These are phyloP conservation scores for Nitzschia inconspicua DNA, from an alignment of 108 stramenopile genomes.

Conservation along the genomic window DNA sequence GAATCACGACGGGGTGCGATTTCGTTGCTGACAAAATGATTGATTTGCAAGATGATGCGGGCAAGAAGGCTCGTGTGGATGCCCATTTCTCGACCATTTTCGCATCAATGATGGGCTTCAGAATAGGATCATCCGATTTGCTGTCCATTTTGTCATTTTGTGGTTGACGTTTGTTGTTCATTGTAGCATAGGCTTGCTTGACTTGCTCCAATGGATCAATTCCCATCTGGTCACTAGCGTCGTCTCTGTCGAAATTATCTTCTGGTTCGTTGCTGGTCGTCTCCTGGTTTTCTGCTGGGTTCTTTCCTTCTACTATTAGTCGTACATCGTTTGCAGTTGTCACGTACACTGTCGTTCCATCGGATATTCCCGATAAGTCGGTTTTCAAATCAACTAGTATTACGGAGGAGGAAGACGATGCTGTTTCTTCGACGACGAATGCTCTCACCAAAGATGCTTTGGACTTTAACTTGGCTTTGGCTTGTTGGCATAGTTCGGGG, in stretches of 20 bases:
- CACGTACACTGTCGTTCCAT: conserved; percentile 47
- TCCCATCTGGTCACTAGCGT: conserved; percentile 2
- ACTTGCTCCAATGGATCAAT: conserved; percentile 46
- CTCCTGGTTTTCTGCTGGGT: background rate
- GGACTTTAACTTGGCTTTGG: conserved; percentile 44
- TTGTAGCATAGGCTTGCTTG: conserved; percentile 36
- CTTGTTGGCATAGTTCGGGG: conserved; percentile 30
- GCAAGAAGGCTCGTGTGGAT: conserved; percentile 31
- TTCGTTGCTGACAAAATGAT: conserved; percentile 37
- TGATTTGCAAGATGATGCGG: conserved; percentile 40
- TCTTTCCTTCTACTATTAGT: background rate
- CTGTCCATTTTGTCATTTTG: background rate
- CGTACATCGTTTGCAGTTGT: conserved; percentile 1
- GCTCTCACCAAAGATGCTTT: conserved; percentile 44
- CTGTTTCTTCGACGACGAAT: conserved; percentile 27
- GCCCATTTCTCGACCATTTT: conserved; percentile 2
- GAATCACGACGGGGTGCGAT: conserved; percentile 43
- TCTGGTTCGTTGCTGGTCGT: conserved; percentile 13
- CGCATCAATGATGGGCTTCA: conserved; percentile 1
- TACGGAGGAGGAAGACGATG: background rate
- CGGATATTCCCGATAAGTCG: conserved; percentile 42
- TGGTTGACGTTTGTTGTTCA: conserved; percentile 5
- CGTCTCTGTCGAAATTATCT: conserved; percentile 1
- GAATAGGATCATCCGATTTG: background rate
- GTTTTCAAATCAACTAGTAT: conserved; percentile 26